Percentiles rank a stretch among this genome's conserved stretches.
These are phyloP conservation scores for Papiliotrema nemorosa DNA, from an alignment of 1,284 basidiomycete species.

Conservation along the genomic window DNA sequence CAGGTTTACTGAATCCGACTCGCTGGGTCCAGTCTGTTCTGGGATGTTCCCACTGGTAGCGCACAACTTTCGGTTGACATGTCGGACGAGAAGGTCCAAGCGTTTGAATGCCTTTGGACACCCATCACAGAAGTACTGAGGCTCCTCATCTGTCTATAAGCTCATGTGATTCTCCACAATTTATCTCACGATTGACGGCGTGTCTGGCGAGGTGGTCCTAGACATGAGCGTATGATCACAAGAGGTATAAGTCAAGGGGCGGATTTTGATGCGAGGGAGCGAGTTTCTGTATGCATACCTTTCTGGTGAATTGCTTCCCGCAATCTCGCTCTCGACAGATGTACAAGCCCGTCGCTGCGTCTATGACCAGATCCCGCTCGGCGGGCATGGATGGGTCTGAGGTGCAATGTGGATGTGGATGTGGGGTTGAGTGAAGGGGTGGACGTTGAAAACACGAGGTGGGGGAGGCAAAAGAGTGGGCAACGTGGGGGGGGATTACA, in stretches of 20 bases:
- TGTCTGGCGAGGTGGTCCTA: constrained; percentile 43
- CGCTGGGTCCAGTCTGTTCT: not conserved
- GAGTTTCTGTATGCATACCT: constrained; percentile 22
- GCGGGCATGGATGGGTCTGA: not conserved
- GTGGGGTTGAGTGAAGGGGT: not conserved
- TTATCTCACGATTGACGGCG: constrained; percentile 36
- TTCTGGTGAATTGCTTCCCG: constrained; percentile 38
- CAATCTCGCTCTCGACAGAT: constrained; percentile 17
- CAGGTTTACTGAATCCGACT: not conserved
- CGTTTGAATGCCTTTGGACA: constrained; percentile 38
- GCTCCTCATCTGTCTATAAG: constrained; percentile 22
- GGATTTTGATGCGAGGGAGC: not conserved
- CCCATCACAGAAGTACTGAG: constrained; percentile 25
- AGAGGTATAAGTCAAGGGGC: not conserved
- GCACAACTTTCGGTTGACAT: constrained; percentile 41
- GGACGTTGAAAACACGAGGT: not conserved
- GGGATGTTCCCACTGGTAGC: not conserved
- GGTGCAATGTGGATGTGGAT: not conserved
- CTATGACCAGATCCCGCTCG: not conserved
- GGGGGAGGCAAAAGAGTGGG: not conserved
- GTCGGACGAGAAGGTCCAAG: constrained; percentile 36
- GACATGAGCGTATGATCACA: not conserved
- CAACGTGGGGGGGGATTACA: not conserved
- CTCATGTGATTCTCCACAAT: not conserved
- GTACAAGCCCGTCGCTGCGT: not conserved